Evolutionary conservation across 257 asterid genomes (phyloP).

Genomic region (Penstemon barbatus): DNA sequence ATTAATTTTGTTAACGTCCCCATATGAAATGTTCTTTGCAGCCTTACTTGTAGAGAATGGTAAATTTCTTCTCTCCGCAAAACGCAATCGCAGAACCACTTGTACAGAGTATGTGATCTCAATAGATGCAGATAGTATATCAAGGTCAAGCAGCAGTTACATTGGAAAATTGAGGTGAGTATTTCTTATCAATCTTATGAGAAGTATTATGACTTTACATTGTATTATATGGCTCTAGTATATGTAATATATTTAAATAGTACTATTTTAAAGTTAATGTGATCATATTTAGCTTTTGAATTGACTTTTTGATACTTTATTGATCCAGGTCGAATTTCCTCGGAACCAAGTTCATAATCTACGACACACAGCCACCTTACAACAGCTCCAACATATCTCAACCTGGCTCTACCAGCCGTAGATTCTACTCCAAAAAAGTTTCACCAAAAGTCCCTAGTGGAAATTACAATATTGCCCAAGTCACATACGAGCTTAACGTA

Average conservation of each 20-base stretch:
- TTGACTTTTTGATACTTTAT: neutral
- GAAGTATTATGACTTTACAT: too few species aligned
- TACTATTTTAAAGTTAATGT: too few species aligned
- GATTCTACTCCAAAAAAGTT: conserved; percentile 68
- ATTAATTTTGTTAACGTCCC: too few species aligned
- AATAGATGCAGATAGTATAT: conserved; percentile 68
- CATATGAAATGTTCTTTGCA: conserved; percentile 29
- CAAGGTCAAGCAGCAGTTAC: conserved; percentile 67
- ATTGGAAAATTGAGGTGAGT: conserved; percentile 81
- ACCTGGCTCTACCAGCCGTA: conserved; percentile 61
- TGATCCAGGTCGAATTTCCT: conserved; percentile 74
- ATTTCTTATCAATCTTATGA: neutral
- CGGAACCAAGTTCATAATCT: conserved; percentile 80
- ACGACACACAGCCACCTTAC: conserved; percentile 72
- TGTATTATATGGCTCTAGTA: too few species aligned
- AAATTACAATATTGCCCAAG: conserved; percentile 65
- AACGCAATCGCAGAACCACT: conserved; percentile 70
- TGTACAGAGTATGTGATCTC: conserved; percentile 87
- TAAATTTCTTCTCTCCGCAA: conserved; percentile 88
- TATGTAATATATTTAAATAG: too few species aligned
- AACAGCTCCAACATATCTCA: conserved; percentile 42
- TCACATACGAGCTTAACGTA: conserved; percentile 73
- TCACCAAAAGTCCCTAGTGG: conserved; percentile 74
- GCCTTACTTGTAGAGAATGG: conserved; percentile 87
- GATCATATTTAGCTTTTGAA: too few species aligned